Evolutionary conservation across 331 rosid species (phyloP), one percentile per base, ranked within the genome.

Genomic region (Telfairia occidentalis): DNA sequence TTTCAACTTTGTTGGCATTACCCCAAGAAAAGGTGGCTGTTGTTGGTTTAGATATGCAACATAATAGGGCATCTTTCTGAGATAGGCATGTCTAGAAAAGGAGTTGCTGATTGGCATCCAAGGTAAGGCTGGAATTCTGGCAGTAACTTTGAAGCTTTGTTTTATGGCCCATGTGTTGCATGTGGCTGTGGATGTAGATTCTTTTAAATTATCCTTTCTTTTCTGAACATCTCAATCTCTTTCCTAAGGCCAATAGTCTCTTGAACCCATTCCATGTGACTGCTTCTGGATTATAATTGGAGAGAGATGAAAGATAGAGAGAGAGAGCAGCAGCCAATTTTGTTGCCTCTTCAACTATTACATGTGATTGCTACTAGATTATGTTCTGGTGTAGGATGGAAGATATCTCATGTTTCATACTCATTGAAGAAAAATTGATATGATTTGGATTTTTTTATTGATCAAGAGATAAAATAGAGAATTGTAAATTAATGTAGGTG

Each of bases 41-140:
- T 65, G 72, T 65, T 65, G 30, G 72, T 19, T 64, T 66, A 37
- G 52, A 66, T 6, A 11, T 38, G 19, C 73, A 38, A 38, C 50
- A 66, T 21, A 37, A 37, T 2, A 65, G 21, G 73, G 52, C 73
- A 66, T 66, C 73, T 69, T 43, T 43, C 21, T 26, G 19, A 69
- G 74, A 38, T 45, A 43, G 57, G 55, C 6, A 24, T 21, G 74
- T 23, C 19, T 26, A 42, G 12, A 13, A 69, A 43, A 65, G 0
- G 32, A 24, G 13, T 15, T 46, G 58, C 9, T 70, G 58, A 49
- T 71, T 71, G 76, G 76, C n/a, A 48, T 71, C 76, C 60, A 71
- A 71, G 76, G 45, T 30, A 48, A 29, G 76, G 60, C 38, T 18
- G 43, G 76, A 71, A 30, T 48, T 45, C 60, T 71, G 7, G 18